Evolutionary conservation across 208 protist genomes (phyloP).

Genomic region (Trypanosoma caninum): DNA sequence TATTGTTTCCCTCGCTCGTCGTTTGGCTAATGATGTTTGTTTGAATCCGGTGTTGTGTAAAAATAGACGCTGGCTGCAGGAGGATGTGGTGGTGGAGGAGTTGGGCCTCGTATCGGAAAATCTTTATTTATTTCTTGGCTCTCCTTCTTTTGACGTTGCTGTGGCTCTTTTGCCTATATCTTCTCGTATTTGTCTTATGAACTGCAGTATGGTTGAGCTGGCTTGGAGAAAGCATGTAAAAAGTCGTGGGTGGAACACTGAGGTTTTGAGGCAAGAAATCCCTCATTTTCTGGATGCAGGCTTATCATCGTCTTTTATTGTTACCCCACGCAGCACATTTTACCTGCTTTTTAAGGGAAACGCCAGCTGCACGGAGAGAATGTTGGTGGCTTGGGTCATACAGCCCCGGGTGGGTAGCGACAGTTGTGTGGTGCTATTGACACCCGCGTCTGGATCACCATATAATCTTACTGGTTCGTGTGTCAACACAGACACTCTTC

Average conservation of each 20-base stretch:
- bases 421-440: conserved; percentile 39
- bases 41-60: conserved; percentile 3
- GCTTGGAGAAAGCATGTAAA: conserved; percentile 12
- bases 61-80: not conserved
- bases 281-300: not conserved
- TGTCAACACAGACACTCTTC: not conserved
- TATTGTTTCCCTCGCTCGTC: conserved; percentile 1
- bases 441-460: not conserved
- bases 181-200: conserved; percentile 11
- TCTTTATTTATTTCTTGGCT: not conserved
- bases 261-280: not conserved
- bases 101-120: conserved; percentile 16
- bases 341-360: conserved; percentile 12
- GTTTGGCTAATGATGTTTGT: not conserved
- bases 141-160: not conserved
- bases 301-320: not conserved
- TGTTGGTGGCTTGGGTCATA: conserved; percentile 37
- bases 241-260: conserved; percentile 6
- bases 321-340: conserved; percentile 23
- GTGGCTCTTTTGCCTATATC: conserved; percentile 10
- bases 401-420: conserved; percentile 47
- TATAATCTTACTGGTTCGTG: not conserved
- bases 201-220: not conserved
- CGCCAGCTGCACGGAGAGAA: not conserved
- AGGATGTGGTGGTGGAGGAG: conserved; percentile 1